Evolutionary conservation across 495 filamentous ascomycete species (phyloP), one percentile per base, ranked within the genome.

Genomic region (Lasiosphaeris hirsuta): DNA sequence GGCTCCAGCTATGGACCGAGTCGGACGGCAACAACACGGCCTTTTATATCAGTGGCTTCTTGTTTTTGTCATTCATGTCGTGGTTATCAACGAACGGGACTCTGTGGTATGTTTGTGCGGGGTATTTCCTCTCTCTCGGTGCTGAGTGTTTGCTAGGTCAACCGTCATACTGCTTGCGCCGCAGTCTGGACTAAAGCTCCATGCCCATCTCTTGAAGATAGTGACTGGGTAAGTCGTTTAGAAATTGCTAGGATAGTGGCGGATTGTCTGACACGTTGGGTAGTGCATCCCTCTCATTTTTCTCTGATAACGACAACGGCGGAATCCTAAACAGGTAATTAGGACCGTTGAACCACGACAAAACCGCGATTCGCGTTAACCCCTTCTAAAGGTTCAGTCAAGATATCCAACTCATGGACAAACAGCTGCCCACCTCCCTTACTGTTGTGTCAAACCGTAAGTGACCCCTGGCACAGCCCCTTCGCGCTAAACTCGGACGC

Each of bases 361-460:
- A 17, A 53, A 0, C 7, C 40, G 10, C 41, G 7, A 19, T 3
- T 54, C 40, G 18, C 63, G 54, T 39, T 35, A 14, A 58, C 15
- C 10, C 2, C 9, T 4, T 0, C 10, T 11, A 14, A 61, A 70
- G 83, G 35, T 87, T 86, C 67, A 82, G 79, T 61, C 82, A 86
- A 60, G 84, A 86, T 50, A 71, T 87, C 36, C 73, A 79, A 45
- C 73, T 86, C 6, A 78, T 87, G 18, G 84, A 87, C 63, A 84
- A 77, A 67, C 75, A 81, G 39, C 72, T 71, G 10, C 58, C 65
- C 3, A 13, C 34, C 75, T 19, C 82, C 13, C 30, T 63, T 9
- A 19, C 40, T 11, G 13, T 42, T 6, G 36, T 65, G 3, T 42
- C 13, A 9, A 41, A 14, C 17, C 66, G 67, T 69, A 54, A 44